Evolutionary conservation across 306 rosid genomes (phyloP).

Genomic region (Neltuma alba): DNA sequence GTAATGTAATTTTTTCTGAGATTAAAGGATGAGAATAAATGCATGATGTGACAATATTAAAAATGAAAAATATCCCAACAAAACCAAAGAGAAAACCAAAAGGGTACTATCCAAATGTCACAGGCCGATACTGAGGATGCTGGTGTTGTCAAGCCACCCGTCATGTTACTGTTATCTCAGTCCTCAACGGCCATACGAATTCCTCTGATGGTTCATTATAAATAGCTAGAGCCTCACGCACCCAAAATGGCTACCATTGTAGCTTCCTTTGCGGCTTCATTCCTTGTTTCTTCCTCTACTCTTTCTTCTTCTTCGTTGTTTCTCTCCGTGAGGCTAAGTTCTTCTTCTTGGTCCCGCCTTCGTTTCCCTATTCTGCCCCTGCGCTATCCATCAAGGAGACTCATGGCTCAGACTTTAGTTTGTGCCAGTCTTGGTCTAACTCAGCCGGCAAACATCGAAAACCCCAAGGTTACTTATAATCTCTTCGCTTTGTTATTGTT

Average conservation of each 20-base stretch:
- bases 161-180: background rate
- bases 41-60: no score
- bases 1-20: no score
- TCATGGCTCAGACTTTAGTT: slow-evolving; percentile 73
- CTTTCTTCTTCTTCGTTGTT: slow-evolving; percentile 41
- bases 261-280: slow-evolving; percentile 47
- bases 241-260: slow-evolving; percentile 61
- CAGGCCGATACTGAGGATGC: background rate
- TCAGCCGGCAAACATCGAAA: slow-evolving; percentile 50
- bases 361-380: slow-evolving; percentile 42
- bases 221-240: slow-evolving; percentile 39
- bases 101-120: background rate
- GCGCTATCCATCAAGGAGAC: slow-evolving; percentile 40
- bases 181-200: no score
- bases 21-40: no score
- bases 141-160: slow-evolving; percentile 30
- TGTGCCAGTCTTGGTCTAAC: slow-evolving; percentile 89
- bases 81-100: background rate
- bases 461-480: slow-evolving; percentile 51
- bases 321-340: slow-evolving; percentile 36
- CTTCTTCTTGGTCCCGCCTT: slow-evolving; percentile 33
- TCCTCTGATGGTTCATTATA: slow-evolving; percentile 44
- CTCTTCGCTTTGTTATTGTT: background rate
- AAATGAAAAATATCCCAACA: no score
- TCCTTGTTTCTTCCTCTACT: slow-evolving; percentile 32